Evolutionary conservation across 2,329 filamentous ascomycete genomes (phyloP).

Genomic region (Lasiodiplodia theobromae): DNA sequence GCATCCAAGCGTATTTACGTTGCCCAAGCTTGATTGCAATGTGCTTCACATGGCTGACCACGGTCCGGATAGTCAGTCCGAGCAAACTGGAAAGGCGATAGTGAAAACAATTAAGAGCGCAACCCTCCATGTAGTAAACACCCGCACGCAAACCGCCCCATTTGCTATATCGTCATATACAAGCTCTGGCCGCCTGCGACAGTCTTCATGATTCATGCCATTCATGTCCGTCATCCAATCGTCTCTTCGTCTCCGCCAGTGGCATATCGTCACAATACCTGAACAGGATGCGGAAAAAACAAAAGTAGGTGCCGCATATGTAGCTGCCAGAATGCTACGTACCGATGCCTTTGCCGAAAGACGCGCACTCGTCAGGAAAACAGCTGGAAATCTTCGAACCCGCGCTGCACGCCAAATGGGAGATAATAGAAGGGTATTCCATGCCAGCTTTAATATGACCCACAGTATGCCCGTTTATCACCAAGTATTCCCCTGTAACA

Average conservation of each 20-base stretch:
- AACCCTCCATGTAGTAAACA: slow-evolving; percentile 2
- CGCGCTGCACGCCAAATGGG: slow-evolving; percentile 22
- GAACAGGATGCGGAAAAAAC: slow-evolving; percentile 1
- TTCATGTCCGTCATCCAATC: background rate
- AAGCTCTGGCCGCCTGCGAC: background rate
- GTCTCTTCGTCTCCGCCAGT: slow-evolving; percentile 4
- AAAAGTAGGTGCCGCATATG: slow-evolving; percentile 21
- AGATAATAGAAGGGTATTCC: slow-evolving; percentile 28
- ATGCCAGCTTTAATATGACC: slow-evolving; percentile 30
- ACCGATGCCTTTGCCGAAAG: slow-evolving; percentile 23
- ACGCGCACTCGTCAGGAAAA: slow-evolving; percentile 8
- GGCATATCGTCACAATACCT: slow-evolving; percentile 10
- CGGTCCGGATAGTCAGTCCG: background rate
- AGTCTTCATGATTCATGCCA: slow-evolving; percentile 21
- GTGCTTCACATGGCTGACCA: background rate
- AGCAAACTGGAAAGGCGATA: slow-evolving; percentile 9
- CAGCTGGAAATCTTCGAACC: slow-evolving; percentile 18
- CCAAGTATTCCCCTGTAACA: slow-evolving; percentile 21
- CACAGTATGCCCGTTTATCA: slow-evolving; percentile 28
- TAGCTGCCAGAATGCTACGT: slow-evolving; percentile 21
- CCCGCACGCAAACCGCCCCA: slow-evolving; percentile 9
- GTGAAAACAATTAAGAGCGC: slow-evolving; percentile 2
- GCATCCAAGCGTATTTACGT: background rate
- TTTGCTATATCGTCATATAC: slow-evolving; percentile 20
- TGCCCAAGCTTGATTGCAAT: background rate